Conservation (phyloP, 192 early-diverging fungal genomes). For the Allomyces macrogynus region DNA sequence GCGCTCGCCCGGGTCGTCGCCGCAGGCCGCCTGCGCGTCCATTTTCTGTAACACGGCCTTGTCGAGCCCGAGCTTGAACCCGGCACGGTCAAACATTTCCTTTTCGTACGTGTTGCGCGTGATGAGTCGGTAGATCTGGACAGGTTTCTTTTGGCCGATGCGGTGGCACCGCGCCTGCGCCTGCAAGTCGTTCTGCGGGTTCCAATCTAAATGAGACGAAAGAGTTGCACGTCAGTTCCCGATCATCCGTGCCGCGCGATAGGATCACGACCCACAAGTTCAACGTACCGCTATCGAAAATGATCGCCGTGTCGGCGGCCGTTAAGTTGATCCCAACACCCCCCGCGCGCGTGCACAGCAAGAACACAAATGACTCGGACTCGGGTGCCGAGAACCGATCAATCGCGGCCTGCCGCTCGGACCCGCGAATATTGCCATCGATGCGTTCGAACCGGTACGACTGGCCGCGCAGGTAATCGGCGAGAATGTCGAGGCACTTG, state of each 20-base stretch:
- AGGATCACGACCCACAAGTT: neutral
- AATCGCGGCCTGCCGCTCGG: conserved; percentile 63
- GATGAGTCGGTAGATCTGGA: conserved; percentile 53
- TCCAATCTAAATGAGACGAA: conserved; percentile 36
- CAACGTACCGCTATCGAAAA: conserved; percentile 37
- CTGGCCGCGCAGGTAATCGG: conserved; percentile 56
- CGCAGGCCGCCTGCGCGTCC: conserved; percentile 29
- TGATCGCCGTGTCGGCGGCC: conserved; percentile 68
- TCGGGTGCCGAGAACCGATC: conserved; percentile 56
- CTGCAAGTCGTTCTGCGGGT: conserved; percentile 76
- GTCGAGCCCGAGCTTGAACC: conserved; percentile 69
- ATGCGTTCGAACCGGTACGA: conserved; percentile 58
- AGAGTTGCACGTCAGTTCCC: too few species aligned
- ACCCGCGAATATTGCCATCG: conserved; percentile 57
- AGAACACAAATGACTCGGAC: conserved; percentile 61
- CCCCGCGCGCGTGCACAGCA: conserved; percentile 67
- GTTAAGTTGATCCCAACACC: conserved; percentile 79
- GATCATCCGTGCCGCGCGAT: too few species aligned
- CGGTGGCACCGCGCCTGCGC: conserved; percentile 64
- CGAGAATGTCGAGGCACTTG: conserved; percentile 52
- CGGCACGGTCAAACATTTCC: conserved; percentile 76
- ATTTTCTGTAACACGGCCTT: conserved; percentile 52
- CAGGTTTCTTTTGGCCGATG: conserved; percentile 73
- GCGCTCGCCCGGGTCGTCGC: conserved; percentile 16
- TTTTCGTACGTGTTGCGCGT: conserved; percentile 69